Base-by-base conservation (phyloP, 768 basidiomycete species). In the Xerocomellus amylosporus region DNA sequence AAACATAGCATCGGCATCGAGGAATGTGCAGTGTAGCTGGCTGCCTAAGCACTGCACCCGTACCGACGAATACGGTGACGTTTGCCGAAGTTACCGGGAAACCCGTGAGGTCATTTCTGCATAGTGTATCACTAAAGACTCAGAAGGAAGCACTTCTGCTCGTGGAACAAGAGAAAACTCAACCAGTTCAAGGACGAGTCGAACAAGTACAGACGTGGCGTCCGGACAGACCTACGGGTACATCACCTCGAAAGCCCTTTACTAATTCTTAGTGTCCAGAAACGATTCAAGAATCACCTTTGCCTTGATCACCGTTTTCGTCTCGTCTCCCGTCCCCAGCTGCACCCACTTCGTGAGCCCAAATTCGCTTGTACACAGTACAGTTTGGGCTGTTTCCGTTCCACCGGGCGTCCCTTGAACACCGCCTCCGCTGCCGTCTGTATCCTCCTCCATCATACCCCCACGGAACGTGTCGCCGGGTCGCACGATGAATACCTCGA, bases 261-360 rank as follows among this genome's bases (percentile, higher is more conserved):
- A 14, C 40, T 10, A 39, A 19, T 38, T 14, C 15, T 38, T 24
- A 19, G 34, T 24, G 20, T 24, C 30, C 20, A 44, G 41, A 38
- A 55, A 44, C 15, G 54, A 51, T 12, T 49, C 31, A 12, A 49
- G 33, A 19, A 54, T 17, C 19, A 51, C 54, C 22, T 55, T 55
- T 3, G 54, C 49, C 17, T 51, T 51, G 17, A 52, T 24, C 28
- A 55, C 42, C 15, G 36, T 44, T 22, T 2, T 43, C 34, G 48
- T 51, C 26, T 44, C 41, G 30, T 31, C 40, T 10, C 41, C 53
- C 8, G 31, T 28, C 15, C 20, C 46, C 17, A 22, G 14, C 8
- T 20, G 49, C 8, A 43, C 24, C 33, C 31, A 20, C 31, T 51
- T 51, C 24, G 13, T 44, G 14, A 50, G 49, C 20, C 49, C 49